phyloP scores from a whole-genome alignment of 257 asterid genomes.

The Fraxinus anomala region DNA sequence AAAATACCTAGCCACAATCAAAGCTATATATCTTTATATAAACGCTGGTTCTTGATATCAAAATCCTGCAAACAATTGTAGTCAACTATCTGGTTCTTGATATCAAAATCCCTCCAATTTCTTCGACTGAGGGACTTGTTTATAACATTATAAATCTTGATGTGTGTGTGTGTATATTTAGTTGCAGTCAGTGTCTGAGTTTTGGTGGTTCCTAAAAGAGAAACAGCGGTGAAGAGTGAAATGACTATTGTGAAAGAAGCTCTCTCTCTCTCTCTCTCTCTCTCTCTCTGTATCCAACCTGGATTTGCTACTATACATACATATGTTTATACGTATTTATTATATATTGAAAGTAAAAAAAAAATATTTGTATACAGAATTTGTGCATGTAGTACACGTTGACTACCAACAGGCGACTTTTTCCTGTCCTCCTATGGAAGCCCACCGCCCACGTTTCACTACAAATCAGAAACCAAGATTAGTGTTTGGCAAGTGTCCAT shows the following conservation, averaged over 20 bases:
- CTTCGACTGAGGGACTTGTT: neutral
- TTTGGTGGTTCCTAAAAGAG: neutral
- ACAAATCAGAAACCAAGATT: neutral
- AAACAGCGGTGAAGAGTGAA: slow-evolving; percentile 1
- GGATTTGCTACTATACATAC: neutral
- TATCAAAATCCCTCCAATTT: neutral
- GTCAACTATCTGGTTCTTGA: no score
- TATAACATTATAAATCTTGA: neutral
- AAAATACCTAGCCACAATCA: no score
- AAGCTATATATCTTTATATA: no score
- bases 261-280: neutral
- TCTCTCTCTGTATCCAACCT: neutral
- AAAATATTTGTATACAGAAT: no score
- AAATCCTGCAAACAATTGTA: no score
- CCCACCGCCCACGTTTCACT: neutral
- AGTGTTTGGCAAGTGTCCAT: no score
- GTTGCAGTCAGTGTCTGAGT: neutral
- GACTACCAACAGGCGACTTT: neutral
- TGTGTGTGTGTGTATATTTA: neutral
- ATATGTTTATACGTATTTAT: no score
- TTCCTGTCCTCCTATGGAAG: neutral
- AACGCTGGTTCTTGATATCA: no score
- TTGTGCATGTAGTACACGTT: neutral
- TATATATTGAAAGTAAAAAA: no score
- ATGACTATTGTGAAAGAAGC: neutral